These are phyloP conservation scores for Xylariaceae sp. DNA, from an alignment of 2,329 filamentous ascomycete genomes.

Conservation along the genomic window DNA sequence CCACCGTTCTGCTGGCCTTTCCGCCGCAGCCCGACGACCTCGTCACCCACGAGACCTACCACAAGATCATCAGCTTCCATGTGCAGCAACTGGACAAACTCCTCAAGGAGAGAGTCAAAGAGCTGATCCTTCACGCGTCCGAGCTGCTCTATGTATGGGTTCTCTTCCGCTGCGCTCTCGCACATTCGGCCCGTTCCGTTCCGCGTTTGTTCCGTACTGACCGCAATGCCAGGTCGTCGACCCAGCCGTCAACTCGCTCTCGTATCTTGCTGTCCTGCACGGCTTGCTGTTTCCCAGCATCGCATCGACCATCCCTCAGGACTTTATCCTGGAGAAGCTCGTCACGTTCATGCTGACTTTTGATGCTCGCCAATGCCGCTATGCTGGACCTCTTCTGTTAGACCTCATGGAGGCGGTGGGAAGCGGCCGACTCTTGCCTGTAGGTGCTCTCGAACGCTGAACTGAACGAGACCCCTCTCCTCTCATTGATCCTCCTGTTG, in stretches of 20 bases:
- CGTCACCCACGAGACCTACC: conserved; percentile 35
- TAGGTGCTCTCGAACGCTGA: conserved; percentile 19
- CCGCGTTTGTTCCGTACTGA: background rate
- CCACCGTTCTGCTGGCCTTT: conserved; percentile 39
- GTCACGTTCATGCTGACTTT: conserved; percentile 45
- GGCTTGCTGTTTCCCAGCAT: conserved; percentile 34
- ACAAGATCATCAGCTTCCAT: conserved; percentile 38
- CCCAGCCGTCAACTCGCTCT: conserved; percentile 46
- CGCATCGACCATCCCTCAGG: conserved; percentile 24
- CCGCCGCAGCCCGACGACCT: conserved; percentile 29
- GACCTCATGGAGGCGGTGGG: conserved; percentile 40
- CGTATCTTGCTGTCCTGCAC: conserved; percentile 46
- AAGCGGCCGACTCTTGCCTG: conserved; percentile 35
- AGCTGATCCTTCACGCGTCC: conserved; percentile 33
- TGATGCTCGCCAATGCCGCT: conserved; percentile 48
- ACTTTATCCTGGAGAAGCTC: conserved; percentile 38
- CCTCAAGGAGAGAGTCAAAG: conserved; percentile 31
- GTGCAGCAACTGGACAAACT: conserved; percentile 36
- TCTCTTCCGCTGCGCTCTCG: conserved; percentile 16
- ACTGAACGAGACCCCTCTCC: background rate
- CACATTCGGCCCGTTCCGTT: background rate
- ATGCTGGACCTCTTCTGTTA: conserved; percentile 41
- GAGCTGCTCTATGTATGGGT: conserved; percentile 37
- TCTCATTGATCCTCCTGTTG: background rate
- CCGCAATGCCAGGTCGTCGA: conserved; percentile 38